Evolutionary conservation across 208 protist genomes (phyloP), one percentile per base, ranked within the genome.

Genomic region (Crithidia sp.): DNA sequence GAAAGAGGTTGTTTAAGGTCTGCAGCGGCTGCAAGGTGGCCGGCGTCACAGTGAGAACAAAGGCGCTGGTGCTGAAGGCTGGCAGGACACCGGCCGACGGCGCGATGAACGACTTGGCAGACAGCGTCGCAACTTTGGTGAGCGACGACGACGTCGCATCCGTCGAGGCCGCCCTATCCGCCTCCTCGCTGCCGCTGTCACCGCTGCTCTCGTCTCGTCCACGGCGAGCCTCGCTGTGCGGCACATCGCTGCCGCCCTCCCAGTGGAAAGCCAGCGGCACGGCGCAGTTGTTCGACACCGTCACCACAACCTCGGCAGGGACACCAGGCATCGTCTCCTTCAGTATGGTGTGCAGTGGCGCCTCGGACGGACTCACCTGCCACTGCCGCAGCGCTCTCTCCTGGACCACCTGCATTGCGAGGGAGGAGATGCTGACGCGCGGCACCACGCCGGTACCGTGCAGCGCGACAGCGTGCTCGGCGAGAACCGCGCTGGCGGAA

Each of bases 241-340:
- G 52, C 50, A 61, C 28, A 40, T 71, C 59, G 53, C 60, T 53
- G 47, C 84, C 80, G 37, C 62, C 64, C 28, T 60, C 52, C 92
- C 92, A 96, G 65, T 85, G 78, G 56, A 84, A 95, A 9, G 83
- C 80, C 49, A 94, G 63, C 7, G 86, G 68, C 12, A 94, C 82
- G 41, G 86, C 75, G 67, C 77, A 88, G 58, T 76, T 77, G 77
- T 95, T 96, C 74, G 41, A 62, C 40, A 96, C 83, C 7, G 81
- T 63, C 28, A 96, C 83, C 7, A 71, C 44, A 28, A 93, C 75
- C 41, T 72, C 44, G 8, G 80, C 84, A 40, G 78, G 68, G 56
- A 91, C 82, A 45, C 77, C 84, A 2, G 89, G 89, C 17, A 87
- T 85, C 5, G 87, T 87, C 71, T 86, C 79, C 58, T 82, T 77